Conservation (phyloP, 768 basidiomycete genomes). For the Leccinum fibrillosum region DNA sequence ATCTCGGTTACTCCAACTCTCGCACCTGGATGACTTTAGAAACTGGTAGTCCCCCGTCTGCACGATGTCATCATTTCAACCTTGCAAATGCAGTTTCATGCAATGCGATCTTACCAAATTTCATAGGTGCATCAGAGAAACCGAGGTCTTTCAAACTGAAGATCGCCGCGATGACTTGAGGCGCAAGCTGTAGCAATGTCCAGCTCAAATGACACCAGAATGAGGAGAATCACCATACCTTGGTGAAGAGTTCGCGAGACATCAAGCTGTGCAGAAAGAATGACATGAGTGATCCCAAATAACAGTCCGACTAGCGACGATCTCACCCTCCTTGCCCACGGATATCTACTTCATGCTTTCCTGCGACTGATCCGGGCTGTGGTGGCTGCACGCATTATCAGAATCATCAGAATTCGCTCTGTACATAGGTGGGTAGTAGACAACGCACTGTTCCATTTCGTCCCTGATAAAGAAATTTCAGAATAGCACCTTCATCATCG, state of each 20-base stretch:
- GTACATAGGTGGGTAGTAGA: neutral
- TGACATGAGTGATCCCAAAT: neutral
- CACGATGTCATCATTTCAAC: neutral
- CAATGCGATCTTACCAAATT: conserved; percentile 9
- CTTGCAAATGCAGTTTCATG: neutral
- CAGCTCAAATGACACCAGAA: conserved; percentile 12
- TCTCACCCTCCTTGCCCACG: conserved; percentile 24
- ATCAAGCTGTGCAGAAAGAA: conserved; percentile 29
- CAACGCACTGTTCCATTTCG: too few species aligned
- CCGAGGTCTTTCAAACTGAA: conserved; percentile 41
- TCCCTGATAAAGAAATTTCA: too few species aligned
- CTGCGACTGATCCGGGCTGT: neutral
- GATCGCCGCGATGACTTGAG: conserved; percentile 42
- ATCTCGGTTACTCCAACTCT: neutral
- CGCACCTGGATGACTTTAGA: conserved; percentile 21
- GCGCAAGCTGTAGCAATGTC: conserved; percentile 35
- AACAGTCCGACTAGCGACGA: neutral
- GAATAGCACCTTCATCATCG: conserved; percentile 1
- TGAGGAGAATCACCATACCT: conserved; percentile 8
- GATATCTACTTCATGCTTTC: conserved; percentile 7
- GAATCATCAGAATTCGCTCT: neutral
- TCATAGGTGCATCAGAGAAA: conserved; percentile 4
- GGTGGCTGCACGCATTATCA: conserved; percentile 4
- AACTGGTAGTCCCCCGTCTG: conserved; percentile 12
- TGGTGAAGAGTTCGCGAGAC: conserved; percentile 25